Evolutionary conservation across 768 basidiomycete genomes (phyloP).

Genomic region (Collybia nuda): DNA sequence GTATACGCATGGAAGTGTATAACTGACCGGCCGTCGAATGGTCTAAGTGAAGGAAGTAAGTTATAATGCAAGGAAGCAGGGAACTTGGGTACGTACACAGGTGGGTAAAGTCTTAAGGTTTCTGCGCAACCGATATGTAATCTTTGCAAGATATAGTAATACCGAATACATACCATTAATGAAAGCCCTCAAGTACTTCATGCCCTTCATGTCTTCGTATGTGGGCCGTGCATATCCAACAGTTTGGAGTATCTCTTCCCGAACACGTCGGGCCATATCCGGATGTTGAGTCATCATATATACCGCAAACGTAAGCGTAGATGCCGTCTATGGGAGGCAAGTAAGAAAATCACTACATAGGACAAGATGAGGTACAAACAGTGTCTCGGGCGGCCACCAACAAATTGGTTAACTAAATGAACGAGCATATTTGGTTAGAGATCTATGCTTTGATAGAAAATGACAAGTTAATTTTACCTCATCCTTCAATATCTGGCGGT

Average conservation of each 20-base stretch:
- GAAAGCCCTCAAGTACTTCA: slow-evolving; percentile 60
- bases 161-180: slow-evolving; percentile 42
- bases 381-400: slow-evolving; percentile 47
- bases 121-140: slow-evolving; percentile 28
- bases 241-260: slow-evolving; percentile 45
- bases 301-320: slow-evolving; percentile 49
- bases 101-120: slow-evolving; percentile 51
- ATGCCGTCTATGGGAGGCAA: slow-evolving; percentile 36
- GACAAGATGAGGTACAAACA: slow-evolving; percentile 9
- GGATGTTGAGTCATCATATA: slow-evolving; percentile 59
- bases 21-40: slow-evolving; percentile 32
- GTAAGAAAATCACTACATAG: background rate
- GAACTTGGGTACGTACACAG: slow-evolving; percentile 35
- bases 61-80: background rate
- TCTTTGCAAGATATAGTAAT: background rate
- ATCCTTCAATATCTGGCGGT: slow-evolving; percentile 19
- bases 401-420: slow-evolving; percentile 31
- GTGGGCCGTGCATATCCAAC: slow-evolving; percentile 49
- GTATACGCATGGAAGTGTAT: background rate
- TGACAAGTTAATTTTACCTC: slow-evolving; percentile 9
- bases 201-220: slow-evolving; percentile 52
- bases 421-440: slow-evolving; percentile 7
- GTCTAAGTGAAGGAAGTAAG: slow-evolving; percentile 17
- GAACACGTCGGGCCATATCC: slow-evolving; percentile 40
- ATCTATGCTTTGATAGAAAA: background rate